These are phyloP conservation scores for Aspergillus japonicus DNA, from an alignment of 2,329 filamentous ascomycete genomes.

Conservation along the genomic window DNA sequence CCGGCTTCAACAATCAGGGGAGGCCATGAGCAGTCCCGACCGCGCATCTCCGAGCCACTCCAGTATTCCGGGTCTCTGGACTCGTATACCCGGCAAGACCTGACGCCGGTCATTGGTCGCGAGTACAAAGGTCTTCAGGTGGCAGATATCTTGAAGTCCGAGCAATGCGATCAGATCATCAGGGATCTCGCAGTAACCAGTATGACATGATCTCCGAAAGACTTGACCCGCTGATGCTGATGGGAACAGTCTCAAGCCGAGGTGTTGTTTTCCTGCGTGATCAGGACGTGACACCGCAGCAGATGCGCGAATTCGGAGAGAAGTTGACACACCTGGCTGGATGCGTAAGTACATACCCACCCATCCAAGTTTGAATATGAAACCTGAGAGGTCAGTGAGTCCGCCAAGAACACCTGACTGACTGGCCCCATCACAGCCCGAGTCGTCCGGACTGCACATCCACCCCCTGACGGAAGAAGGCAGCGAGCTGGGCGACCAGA, in stretches of 20 bases:
- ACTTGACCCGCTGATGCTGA: not conserved
- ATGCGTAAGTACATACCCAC: constrained; percentile 28
- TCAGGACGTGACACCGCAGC: constrained; percentile 60
- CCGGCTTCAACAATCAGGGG: constrained; percentile 19
- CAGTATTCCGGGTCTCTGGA: constrained; percentile 41
- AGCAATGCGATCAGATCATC: constrained; percentile 62
- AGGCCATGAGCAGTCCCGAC: constrained; percentile 24
- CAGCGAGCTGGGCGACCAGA: constrained; percentile 59
- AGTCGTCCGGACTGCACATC: constrained; percentile 57
- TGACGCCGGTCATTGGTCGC: constrained; percentile 43
- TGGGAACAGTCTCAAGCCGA: constrained; percentile 58
- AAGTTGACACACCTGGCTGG: constrained; percentile 47
- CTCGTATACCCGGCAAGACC: constrained; percentile 40
- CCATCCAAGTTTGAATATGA: too few relatives aligned
- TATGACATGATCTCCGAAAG: constrained; percentile 29
- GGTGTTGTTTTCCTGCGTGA: constrained; percentile 71
- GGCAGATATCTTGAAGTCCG: constrained; percentile 56
- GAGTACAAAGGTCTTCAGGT: constrained; percentile 41
- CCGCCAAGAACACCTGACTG: not conserved
- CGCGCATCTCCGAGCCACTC: constrained; percentile 33
- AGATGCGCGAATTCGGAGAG: constrained; percentile 58
- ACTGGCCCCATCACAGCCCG: constrained; percentile 39
- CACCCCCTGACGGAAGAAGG: constrained; percentile 58
- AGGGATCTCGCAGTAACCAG: constrained; percentile 66
- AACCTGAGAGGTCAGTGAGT: too few relatives aligned